Evolutionary conservation across 805 yeast genomes (phyloP).

Genomic region (Kregervanrija pseudodelftensis): DNA sequence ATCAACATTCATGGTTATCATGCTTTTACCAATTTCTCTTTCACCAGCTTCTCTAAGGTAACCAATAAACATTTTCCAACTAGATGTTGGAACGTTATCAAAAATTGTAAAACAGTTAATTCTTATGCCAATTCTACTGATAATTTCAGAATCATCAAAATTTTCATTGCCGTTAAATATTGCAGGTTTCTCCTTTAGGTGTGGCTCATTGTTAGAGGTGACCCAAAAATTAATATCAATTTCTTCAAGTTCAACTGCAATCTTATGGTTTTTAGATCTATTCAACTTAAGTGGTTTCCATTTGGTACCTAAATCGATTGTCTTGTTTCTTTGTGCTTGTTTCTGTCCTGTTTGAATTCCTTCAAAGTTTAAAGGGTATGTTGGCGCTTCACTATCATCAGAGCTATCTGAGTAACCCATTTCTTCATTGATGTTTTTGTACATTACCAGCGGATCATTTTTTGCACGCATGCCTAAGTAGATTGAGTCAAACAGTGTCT

Average conservation of each 20-base stretch:
- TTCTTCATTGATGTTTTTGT: constrained; percentile 22
- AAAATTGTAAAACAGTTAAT: constrained; percentile 51
- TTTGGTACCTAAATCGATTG: constrained; percentile 20
- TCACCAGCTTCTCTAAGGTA: constrained; percentile 64
- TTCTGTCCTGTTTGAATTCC: no score
- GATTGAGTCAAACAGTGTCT: constrained; percentile 71
- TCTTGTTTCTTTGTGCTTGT: background rate
- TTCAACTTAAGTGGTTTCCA: constrained; percentile 45
- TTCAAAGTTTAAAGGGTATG: no score
- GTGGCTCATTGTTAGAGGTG: constrained; percentile 34
- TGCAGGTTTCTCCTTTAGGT: constrained; percentile 16
- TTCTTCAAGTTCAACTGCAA: constrained; percentile 47
- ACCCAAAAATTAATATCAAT: constrained; percentile 41
- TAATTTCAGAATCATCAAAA: constrained; percentile 33
- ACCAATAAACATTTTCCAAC: constrained; percentile 82
- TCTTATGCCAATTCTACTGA: constrained; percentile 42
- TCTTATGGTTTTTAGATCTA: constrained; percentile 58
- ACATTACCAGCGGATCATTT: constrained; percentile 37
- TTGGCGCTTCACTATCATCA: constrained; percentile 1
- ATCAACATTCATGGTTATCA: constrained; percentile 47
- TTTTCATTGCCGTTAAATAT: constrained; percentile 22
- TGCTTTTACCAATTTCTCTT: constrained; percentile 59
- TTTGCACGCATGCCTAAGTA: constrained; percentile 54
- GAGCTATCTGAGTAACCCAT: constrained; percentile 4
- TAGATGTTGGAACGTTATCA: constrained; percentile 79